Base-by-base conservation (phyloP, 2,329 filamentous ascomycete species). In the Daldinia sp. region DNA sequence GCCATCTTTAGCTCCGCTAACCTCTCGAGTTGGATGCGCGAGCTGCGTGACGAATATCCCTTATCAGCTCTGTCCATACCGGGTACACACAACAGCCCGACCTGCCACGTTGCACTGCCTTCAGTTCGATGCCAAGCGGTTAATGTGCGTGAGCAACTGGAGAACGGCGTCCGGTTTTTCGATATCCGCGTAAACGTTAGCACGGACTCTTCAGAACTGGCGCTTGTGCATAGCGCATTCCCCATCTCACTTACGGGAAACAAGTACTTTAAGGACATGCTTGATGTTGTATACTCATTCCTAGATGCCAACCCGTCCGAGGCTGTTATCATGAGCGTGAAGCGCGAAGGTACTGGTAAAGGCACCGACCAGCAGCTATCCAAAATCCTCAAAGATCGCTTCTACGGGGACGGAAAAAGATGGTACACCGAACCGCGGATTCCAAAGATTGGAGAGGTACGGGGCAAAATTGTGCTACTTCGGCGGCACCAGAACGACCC, bases 71-170 rank as follows among this genome's bases (percentile, higher is more conserved):
- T 99, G 56, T 96, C 92, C 56, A 96, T 98, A 70, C 96, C 96
- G 0, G 96, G 96, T 71, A 98, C 96, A 0, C 96, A 99, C 84
- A 98, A 99, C 82, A 93, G 92, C 18, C 93, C 96, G 6, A 97
- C 94, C 9, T 91, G 88, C 81, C 87, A 97, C 83, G 87, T 88
- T 55, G 94, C 96, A 12, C 87, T 98, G 4, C 96, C 96, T 1
- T 97, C 93, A 1, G 96, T 98, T 41, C 92, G 96, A 42, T 98
- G 96, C 80, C 96, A 99, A 82, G 90, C 92, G 37, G 93, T 94
- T 18, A 85, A 88, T 68, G 86, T 97, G 4, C 84, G 85, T 55
- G 88, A 91, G 60, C 96, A 99, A 81, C 88, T 99, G 30, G 85
- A 90, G 63, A 95, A 97, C 78, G 96, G 96, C 30, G 92, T 98